Conservation (phyloP, 2,329 filamentous ascomycete species). For the Sclerotinia sclerotiorum region DNA sequence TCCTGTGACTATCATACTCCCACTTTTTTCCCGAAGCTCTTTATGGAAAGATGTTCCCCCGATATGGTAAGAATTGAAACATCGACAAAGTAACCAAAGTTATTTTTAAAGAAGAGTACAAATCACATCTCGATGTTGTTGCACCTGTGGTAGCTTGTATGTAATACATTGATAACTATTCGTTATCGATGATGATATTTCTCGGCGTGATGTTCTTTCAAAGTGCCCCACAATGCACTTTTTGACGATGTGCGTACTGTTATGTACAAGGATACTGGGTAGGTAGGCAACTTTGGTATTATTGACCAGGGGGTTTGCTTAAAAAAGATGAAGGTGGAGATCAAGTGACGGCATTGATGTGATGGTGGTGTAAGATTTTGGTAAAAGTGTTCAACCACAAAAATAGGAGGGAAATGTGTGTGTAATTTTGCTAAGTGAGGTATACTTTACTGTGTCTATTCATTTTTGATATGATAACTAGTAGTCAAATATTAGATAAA, state of each 20-base stretch:
- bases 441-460: not conserved
- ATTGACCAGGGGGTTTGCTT: not conserved
- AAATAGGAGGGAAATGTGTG: no score
- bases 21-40: slow-evolving; percentile 1
- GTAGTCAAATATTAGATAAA: not conserved
- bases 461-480: not conserved
- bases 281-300: not conserved
- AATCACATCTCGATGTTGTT: not conserved
- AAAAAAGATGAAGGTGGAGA: not conserved
- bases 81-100: not conserved
- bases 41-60: not conserved
- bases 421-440: not conserved
- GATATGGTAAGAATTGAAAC: not conserved
- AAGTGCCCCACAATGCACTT: not conserved
- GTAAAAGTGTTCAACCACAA: not conserved
- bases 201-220: not conserved
- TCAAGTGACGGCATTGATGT: slow-evolving; percentile 3
- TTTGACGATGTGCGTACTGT: not conserved
- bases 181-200: slow-evolving; percentile 10
- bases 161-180: slow-evolving; percentile 15
- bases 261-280: not conserved
- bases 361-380: not conserved
- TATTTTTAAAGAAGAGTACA: not conserved
- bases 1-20: not conserved
- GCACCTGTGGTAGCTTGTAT: not conserved